Base-by-base conservation (phyloP, 768 basidiomycete genomes). In the Calocybe gangraenosa region DNA sequence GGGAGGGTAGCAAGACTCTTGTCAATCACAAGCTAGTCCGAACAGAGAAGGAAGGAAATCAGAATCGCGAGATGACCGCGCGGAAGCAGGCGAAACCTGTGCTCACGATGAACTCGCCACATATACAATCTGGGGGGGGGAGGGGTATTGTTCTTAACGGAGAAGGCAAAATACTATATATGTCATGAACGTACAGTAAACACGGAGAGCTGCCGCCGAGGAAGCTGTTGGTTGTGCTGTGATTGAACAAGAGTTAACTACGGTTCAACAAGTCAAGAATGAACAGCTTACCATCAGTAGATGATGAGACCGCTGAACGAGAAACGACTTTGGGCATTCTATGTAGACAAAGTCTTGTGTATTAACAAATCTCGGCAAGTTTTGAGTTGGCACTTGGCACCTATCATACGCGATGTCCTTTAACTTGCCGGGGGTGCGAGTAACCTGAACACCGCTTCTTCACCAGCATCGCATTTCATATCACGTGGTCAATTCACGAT, bases 271-370 rank as follows among this genome's bases (percentile, higher is more conserved):
- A 20, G 21, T 18, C 32, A 13, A 20, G 30, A 19, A 37, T 37
- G 37, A 2, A 14, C 18, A 25, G 25, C 76, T 50, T 41, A 89
- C 89, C 88, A 60, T 90, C 87, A 28, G 89, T 82, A 3, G 91
- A 93, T 2, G 91, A 89, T 7, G 92, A 92, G 49, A 92, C 80
- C 3, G 88, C 84, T 33, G 88, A 92, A 53, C 90, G 79, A 2
- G 91, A 92, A 58, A 93, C 79, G 51, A 96, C 88, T 65, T 94
- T 94, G 42, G 92, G 92, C 92, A 95, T 28, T 47, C 21, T 53
- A 6, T 11, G 25, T 28, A 28, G 25, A 11, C 25, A 28, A n/a
- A n/a, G n/a, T n/a, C n/a, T n/a, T n/a, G n/a, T n/a, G n/a, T n/a
- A n/a, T n/a, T n/a, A n/a, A n/a, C n/a, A 35, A 35, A 35, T 18